Conservation (phyloP, 2,329 filamentous ascomycete genomes). For the Hymenoscyphus scutula region DNA sequence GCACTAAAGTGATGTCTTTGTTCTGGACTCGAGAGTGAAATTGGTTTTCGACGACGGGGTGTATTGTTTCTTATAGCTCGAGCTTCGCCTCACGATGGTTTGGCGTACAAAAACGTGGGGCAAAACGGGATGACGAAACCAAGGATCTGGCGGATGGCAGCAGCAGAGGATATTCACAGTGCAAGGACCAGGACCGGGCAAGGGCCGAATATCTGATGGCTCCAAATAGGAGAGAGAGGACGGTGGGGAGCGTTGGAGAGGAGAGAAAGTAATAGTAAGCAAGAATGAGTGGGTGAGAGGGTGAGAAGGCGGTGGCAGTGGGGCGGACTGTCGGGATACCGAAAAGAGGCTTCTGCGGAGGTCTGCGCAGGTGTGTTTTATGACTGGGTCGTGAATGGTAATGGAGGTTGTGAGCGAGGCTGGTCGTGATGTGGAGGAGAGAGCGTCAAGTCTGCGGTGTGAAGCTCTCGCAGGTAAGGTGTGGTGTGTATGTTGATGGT, state of each 20-base stretch:
- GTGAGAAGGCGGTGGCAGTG: conserved; percentile 2
- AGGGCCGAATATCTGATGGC: background rate
- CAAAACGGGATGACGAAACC: conserved; percentile 6
- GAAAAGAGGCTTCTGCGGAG: background rate
- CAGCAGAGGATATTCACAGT: background rate
- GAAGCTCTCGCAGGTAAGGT: background rate
- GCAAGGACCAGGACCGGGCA: background rate
- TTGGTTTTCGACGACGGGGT: background rate
- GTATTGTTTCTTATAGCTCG: conserved; percentile 8
- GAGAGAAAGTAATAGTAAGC: background rate
- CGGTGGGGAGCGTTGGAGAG: background rate
- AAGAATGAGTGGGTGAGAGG: background rate
- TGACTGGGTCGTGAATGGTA: background rate
- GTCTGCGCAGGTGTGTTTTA: background rate
- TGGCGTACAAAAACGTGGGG: conserved; percentile 6
- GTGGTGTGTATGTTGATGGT: no score
- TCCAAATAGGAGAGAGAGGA: background rate
- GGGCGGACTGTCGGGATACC: background rate
- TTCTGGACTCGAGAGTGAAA: background rate
- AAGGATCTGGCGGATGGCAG: conserved; percentile 2
- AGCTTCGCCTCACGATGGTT: background rate
- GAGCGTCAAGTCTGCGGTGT: background rate
- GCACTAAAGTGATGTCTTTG: background rate
- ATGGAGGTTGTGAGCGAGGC: background rate
- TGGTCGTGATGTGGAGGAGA: background rate